phyloP scores from a whole-genome alignment of 2,329 filamentous ascomycete species.

The Calonectria naviculata region DNA sequence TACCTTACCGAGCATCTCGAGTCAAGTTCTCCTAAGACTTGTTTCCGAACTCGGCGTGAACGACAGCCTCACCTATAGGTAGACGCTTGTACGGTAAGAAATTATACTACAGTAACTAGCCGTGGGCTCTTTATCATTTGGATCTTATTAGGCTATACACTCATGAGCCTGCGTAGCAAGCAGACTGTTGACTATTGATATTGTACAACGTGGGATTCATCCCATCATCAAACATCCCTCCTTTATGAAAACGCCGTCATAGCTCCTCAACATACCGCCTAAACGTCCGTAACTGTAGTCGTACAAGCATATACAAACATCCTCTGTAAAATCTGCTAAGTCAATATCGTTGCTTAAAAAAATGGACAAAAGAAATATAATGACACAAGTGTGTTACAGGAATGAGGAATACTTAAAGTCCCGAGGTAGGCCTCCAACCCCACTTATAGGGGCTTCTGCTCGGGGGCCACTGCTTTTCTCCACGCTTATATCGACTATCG shows the following conservation, averaged over 20 bases:
- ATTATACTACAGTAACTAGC: background rate
- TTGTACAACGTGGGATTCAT: background rate
- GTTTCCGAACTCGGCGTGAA: too few species aligned
- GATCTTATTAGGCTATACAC: background rate
- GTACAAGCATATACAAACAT: background rate
- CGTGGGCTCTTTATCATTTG: background rate
- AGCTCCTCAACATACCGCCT: background rate
- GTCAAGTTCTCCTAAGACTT: background rate
- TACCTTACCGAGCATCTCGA: background rate
- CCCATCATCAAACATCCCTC: background rate
- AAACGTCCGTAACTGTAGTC: slow-evolving; percentile 2
- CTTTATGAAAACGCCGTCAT: slow-evolving; percentile 3
- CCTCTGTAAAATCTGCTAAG: background rate
- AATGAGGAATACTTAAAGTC: slow-evolving; percentile 31
- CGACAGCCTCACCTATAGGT: too few species aligned
- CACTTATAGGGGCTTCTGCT: slow-evolving; percentile 35
- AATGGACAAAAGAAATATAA: slow-evolving; percentile 25
- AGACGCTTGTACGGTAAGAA: background rate
- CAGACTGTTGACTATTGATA: background rate
- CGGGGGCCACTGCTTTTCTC: slow-evolving; percentile 42
- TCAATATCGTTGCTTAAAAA: background rate
- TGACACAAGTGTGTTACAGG: background rate
- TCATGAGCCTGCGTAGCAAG: background rate
- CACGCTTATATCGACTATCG: slow-evolving; percentile 29
- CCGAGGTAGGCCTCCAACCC: slow-evolving; percentile 36